Conservation (phyloP, 1,284 basidiomycete genomes). For the Sutorius eximius region DNA sequence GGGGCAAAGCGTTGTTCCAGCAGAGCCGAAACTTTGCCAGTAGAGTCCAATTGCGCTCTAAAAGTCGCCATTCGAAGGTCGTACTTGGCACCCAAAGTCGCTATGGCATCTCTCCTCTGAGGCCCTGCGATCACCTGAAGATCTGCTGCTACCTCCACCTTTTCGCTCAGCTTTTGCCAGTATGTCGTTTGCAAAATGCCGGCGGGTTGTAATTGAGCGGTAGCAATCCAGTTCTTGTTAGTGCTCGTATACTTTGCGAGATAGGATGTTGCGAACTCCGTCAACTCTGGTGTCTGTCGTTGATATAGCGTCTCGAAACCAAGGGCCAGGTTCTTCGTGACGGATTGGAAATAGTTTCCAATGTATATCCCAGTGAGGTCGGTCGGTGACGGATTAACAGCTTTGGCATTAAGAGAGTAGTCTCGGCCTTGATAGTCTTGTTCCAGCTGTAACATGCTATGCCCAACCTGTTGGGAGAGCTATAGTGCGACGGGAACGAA, state of each 20-base stretch:
- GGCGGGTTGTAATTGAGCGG: constrained; percentile 85
- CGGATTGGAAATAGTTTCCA: constrained; percentile 92
- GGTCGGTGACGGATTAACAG: constrained; percentile 88
- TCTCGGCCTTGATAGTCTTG: constrained; percentile 93
- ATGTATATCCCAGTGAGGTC: constrained; percentile 95
- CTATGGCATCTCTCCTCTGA: constrained; percentile 84
- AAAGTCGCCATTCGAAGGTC: constrained; percentile 94
- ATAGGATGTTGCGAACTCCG: constrained; percentile 82
- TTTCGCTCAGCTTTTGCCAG: constrained; percentile 94
- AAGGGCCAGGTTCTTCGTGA: constrained; percentile 88
- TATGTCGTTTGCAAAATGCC: constrained; percentile 93
- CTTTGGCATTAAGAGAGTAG: constrained; percentile 86
- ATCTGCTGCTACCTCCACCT: constrained; percentile 98
- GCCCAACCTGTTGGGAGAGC: constrained; percentile 69
- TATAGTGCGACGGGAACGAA: constrained; percentile 27
- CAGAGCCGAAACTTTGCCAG: constrained; percentile 91
- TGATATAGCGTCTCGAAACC: constrained; percentile 92
- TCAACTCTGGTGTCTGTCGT: constrained; percentile 67
- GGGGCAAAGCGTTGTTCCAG: constrained; percentile 97
- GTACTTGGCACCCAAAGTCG: constrained; percentile 94
- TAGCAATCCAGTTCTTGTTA: constrained; percentile 87
- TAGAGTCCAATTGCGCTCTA: constrained; percentile 89
- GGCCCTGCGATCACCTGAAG: constrained; percentile 81
- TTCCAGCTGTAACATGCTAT: constrained; percentile 91
- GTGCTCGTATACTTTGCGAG: constrained; percentile 82